Evolutionary conservation across 495 filamentous ascomycete genomes (phyloP).

Genomic region (Elasticomyces elasticus): DNA sequence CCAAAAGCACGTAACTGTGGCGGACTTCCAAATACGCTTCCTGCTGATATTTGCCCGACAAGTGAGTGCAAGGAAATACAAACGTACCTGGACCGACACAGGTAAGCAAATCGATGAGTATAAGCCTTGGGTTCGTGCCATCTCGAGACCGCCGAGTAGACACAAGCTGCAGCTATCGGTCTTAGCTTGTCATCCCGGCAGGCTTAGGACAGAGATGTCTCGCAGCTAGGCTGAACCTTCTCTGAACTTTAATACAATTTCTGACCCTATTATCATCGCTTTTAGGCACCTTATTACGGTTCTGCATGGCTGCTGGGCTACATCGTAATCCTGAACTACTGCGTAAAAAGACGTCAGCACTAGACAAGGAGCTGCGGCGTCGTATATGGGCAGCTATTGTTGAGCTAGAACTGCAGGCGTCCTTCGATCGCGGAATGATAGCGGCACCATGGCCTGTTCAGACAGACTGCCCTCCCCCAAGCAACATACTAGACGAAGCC

Average conservation of each 20-base stretch:
- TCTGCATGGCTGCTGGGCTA: slow-evolving; percentile 24
- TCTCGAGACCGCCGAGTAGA: no score
- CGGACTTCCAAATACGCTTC: slow-evolving; percentile 22
- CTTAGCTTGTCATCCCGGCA: no score
- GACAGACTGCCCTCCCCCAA: slow-evolving; percentile 16
- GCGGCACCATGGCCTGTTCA: slow-evolving; percentile 12
- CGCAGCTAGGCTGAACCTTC: no score
- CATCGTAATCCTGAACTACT: slow-evolving; percentile 22
- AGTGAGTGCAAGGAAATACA: slow-evolving; percentile 16
- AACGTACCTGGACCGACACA: slow-evolving; percentile 20
- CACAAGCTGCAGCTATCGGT: no score
- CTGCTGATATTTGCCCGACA: slow-evolving; percentile 9
- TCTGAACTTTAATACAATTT: no score
- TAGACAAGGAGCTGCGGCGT: slow-evolving; percentile 23
- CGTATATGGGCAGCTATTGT: slow-evolving; percentile 20
- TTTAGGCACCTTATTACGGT: slow-evolving; percentile 16
- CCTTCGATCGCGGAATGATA: slow-evolving; percentile 23
- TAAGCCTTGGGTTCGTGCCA: no score
- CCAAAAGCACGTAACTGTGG: slow-evolving; percentile 22
- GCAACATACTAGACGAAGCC: slow-evolving; percentile 21
- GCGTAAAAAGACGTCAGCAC: slow-evolving; percentile 14
- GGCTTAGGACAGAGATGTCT: no score
- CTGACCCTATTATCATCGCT: no score
- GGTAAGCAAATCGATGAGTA: no score
- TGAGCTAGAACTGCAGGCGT: slow-evolving; percentile 22